Evolutionary conservation across 106 monocot species (phyloP), one percentile per base, ranked within the genome.

Genomic region (Agapanthus africanus): DNA sequence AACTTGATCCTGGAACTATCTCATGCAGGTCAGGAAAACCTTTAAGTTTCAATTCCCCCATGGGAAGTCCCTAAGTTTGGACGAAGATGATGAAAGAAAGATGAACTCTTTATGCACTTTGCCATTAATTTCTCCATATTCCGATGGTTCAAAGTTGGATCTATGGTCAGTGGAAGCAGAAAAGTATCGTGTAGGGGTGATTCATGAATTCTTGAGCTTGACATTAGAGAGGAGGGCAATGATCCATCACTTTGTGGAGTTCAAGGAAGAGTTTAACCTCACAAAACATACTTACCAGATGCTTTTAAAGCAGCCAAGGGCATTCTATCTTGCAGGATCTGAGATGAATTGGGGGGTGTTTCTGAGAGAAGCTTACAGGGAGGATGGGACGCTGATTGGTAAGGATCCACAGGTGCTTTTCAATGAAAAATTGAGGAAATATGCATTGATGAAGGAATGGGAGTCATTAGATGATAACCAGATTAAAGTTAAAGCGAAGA

Each of bases 261-360:
- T 99, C 71, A 93, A 99, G 73, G 97, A 99, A 70, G 97, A 99
- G 73, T 82, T 99, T 18, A 70, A 78, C 65, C 78, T 99, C 28
- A 99, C 92, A 16, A 84, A 69, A 78, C 97, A 87, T 68, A 93
- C 81, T 11, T 90, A 99, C 23, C 76, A 79, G 33, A 83, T 85
- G 87, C 77, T 99, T 37, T 41, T 66, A 67, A 99, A 90, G 85
- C 97, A 99, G 81, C 82, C 68, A 6, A 73, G 85, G 54, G 87
- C 97, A 15, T 99, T 99, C 49, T 99, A 93, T 47, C 79, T 99
- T 7, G 88, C 97, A 0, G 97, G 93, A 18, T 93, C 97, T 0
- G 93, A 89, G 81, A 99, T 93, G 97, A 93, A 99, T 27, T 99
- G 92, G 92, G 82, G 78, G 0, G 93, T 99, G 79, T 99, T 99